Evolutionary conservation across 768 basidiomycete species (phyloP).

Genomic region (Tricholoma terreum): DNA sequence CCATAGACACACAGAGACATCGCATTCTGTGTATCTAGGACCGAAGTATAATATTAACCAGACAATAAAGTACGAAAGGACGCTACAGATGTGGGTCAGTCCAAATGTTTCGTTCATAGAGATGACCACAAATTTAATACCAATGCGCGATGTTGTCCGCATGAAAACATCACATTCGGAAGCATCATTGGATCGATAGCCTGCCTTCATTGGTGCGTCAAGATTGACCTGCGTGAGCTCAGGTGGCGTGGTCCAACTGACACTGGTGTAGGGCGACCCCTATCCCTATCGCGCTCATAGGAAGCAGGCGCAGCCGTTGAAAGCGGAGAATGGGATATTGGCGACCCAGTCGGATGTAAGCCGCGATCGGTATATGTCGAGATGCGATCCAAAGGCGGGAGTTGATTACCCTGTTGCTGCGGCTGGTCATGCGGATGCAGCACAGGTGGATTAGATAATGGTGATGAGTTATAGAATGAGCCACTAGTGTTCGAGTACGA

Average conservation of each 20-base stretch:
- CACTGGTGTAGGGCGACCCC: conserved; percentile 47
- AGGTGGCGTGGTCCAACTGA: conserved; percentile 39
- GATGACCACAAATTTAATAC: background rate
- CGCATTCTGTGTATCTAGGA: background rate
- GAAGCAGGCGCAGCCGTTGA: conserved; percentile 40
- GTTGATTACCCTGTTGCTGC: conserved; percentile 26
- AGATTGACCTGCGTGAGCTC: conserved; percentile 33
- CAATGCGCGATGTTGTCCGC: background rate
- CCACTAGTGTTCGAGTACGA: conserved; percentile 31
- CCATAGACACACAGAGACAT: background rate
- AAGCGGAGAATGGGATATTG: conserved; percentile 38
- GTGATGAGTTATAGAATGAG: conserved; percentile 52
- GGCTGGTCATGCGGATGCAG: conserved; percentile 27
- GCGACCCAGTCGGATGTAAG: conserved; percentile 37
- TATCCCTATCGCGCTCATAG: conserved; percentile 56
- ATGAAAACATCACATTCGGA: background rate
- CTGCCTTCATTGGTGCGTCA: conserved; percentile 32
- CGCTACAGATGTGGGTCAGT: background rate
- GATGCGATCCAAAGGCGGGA: conserved; percentile 34
- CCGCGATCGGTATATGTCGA: conserved; percentile 34
- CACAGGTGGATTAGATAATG: conserved; percentile 42
- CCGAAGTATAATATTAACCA: background rate
- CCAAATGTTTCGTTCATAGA: background rate
- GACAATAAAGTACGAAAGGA: background rate
- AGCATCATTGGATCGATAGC: background rate